A percentile compares a stretch with the other conserved stretches of the same genome.
phyloP scores from a whole-genome alignment of 2,329 filamentous ascomycete species.

The Hyphodiscus sp. region DNA sequence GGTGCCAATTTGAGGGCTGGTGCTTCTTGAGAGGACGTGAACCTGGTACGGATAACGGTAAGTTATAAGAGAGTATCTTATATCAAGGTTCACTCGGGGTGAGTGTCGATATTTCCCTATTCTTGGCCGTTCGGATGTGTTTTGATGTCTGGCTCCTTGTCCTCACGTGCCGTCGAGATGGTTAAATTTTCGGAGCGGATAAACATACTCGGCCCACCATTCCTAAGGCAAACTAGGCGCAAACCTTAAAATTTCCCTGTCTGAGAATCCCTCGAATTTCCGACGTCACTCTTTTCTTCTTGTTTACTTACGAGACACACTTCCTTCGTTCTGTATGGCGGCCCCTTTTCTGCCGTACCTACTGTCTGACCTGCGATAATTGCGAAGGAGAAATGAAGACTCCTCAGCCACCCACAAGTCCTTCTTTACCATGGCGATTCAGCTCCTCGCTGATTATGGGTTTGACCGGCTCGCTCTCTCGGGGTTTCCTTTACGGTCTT shows the following conservation, averaged over 20 bases:
- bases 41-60: no score
- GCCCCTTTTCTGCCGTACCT: constrained; percentile 3
- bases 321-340: constrained; percentile 7
- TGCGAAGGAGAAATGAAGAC: constrained; percentile 17
- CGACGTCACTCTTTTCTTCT: background rate
- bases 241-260: background rate
- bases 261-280: background rate
- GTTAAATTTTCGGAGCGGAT: background rate
- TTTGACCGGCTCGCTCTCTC: constrained; percentile 61
- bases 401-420: constrained; percentile 12
- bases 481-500: constrained; percentile 67
- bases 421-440: constrained; percentile 57
- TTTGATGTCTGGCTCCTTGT: background rate
- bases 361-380: constrained; percentile 13
- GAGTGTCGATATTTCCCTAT: background rate
- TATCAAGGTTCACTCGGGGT: no score
- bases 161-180: background rate
- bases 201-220: background rate
- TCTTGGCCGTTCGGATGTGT: background rate
- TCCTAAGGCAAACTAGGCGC: background rate
- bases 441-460: constrained; percentile 72
- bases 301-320: constrained; percentile 4
- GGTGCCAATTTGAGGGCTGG: no score
- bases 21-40: no score
- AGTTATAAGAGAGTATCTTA: no score